Evolutionary conservation across 768 basidiomycete genomes (phyloP), one percentile per base, ranked within the genome.

Genomic region (Albatrellus ellisii): DNA sequence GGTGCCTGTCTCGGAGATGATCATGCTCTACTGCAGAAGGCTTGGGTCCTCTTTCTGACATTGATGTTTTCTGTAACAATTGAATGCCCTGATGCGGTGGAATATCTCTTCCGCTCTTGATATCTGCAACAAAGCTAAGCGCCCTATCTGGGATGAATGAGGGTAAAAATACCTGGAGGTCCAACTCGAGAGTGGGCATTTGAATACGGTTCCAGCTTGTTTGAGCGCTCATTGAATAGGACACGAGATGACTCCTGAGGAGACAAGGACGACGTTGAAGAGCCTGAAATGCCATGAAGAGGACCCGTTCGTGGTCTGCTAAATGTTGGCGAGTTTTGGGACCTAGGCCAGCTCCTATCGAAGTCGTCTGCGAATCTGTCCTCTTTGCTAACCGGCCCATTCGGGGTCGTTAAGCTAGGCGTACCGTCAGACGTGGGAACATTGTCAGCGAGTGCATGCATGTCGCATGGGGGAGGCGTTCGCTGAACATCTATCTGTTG

Each of bases 191-290:
- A 65, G 51, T 70, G 65, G n/a, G 62, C 45, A 49, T 67, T 72
- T 43, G 67, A 73, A 52, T 84, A 87, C 2, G 87, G 85, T 59
- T 98, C 94, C 43, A 97, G 62, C 48, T 78, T 72, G 54, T 95
- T 97, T 8, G 83, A 86, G 3, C 84, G 78, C 54, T 94, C 95
- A 54, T 99, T 98, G 68, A 97, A 99, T n/a, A 99, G 67, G 1
- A 79, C 79, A 31, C 85, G 74, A 26, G 82, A 70, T 2, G 68
- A 60, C 29, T 79, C 75, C 46, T 69, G 65, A 7, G 74, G 70
- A 7, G 75, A 70, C 42, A 68, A 63, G 17, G 62, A 43, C 40
- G 63, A 55, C 46, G 60, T 53, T 49, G 67, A 56, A 52, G 65
- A 59, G 4, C 59, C 47, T 8, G 65, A 59, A 11, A 61, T 57